These are phyloP conservation scores for Cupressus sempervirens DNA, from an alignment of 75 land plant species.

Conservation along the genomic window DNA sequence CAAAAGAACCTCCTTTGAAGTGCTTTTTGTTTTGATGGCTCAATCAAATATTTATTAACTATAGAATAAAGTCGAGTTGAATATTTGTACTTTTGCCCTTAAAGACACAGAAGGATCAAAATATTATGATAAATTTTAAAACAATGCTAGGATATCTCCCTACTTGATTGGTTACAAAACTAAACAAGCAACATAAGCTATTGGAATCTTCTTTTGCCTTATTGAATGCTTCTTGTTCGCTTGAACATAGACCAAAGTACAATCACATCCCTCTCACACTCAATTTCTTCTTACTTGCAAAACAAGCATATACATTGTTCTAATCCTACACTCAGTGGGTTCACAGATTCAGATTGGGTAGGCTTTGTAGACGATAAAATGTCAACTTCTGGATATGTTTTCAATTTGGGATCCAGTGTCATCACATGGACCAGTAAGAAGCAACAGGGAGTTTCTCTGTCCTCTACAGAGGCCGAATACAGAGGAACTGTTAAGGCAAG, in stretches of 20 bases:
- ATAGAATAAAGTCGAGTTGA: not conserved
- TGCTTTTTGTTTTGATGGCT: not conserved
- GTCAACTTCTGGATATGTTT: no score
- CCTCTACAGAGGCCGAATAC: no score
- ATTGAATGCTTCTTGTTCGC: not conserved
- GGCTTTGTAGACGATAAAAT: no score
- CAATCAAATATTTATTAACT: not conserved
- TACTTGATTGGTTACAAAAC: not conserved
- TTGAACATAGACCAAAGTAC: not conserved
- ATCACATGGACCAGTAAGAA: no score
- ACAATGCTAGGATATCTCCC: not conserved
- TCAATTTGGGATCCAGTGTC: no score
- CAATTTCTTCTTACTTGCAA: conserved; percentile 1
- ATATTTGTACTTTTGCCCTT: not conserved
- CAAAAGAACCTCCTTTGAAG: not conserved
- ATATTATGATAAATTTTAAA: not conserved
- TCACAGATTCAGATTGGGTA: no score
- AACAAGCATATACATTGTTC: not conserved
- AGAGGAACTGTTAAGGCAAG: no score
- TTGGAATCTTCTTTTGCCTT: not conserved
- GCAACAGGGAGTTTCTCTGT: no score
- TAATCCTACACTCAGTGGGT: no score
- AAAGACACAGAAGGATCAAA: not conserved
- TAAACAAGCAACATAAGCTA: not conserved
- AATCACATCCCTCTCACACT: not conserved